phyloP scores from a whole-genome alignment of 179 eudicot species.

The Camellia oleifera region DNA sequence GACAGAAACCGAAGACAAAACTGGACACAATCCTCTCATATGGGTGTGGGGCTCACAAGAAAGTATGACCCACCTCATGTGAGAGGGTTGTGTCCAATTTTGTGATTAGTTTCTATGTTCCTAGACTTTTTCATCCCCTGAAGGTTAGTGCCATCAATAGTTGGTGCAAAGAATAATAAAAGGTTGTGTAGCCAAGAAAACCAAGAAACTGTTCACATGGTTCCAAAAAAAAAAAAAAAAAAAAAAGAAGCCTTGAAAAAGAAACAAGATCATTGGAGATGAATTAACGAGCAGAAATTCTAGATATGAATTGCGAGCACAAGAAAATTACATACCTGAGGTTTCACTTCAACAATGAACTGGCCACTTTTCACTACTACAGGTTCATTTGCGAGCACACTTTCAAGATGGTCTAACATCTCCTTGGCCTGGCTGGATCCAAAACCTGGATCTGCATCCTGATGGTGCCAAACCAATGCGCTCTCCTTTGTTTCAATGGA shows the following conservation, averaged over 20 bases:
- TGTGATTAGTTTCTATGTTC: too few species aligned
- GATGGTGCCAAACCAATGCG: slow-evolving; percentile 31
- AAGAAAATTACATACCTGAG: slow-evolving; percentile 20
- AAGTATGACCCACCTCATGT: too few species aligned
- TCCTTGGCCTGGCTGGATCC: slow-evolving; percentile 32
- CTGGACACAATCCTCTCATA: too few species aligned
- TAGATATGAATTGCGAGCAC: neutral
- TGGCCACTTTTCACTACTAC: slow-evolving; percentile 28
- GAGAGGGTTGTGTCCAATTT: too few species aligned
- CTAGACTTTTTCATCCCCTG: neutral
- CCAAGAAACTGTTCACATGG: neutral
- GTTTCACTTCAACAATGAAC: slow-evolving; percentile 31
- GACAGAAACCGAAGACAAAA: too few species aligned
- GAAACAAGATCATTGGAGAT: neutral
- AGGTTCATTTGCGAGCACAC: slow-evolving; percentile 28
- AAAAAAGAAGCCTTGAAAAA: neutral
- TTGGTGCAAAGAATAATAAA: neutral
- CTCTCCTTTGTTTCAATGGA: slow-evolving; percentile 26
- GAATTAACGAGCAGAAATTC: neutral
- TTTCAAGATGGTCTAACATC: slow-evolving; percentile 31
- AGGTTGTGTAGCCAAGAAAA: neutral
- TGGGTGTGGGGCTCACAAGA: too few species aligned
- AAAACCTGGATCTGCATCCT: slow-evolving; percentile 28
- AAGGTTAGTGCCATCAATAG: neutral
- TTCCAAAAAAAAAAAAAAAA: neutral